phyloP scores from a whole-genome alignment of 2,329 filamentous ascomycete species.

The Claviceps maximensis region DNA sequence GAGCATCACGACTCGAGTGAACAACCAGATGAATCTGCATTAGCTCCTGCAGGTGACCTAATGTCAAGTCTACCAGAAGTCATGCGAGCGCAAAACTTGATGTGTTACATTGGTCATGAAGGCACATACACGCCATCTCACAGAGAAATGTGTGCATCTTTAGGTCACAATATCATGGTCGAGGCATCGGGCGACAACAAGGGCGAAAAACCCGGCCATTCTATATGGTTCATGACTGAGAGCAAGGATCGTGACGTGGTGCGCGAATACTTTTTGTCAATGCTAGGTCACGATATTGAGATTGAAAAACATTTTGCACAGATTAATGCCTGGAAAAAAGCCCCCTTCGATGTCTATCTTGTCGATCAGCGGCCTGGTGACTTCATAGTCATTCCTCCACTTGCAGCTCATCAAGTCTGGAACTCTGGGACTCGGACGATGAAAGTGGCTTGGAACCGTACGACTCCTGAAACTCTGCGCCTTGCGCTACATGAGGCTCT shows the following conservation, averaged over 20 bases:
- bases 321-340: constrained; percentile 88
- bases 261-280: constrained; percentile 85
- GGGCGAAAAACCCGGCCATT: constrained; percentile 73
- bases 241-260: constrained; percentile 83
- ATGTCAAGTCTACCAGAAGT: constrained; percentile 82
- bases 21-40: constrained; percentile 38
- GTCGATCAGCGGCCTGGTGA: constrained; percentile 86
- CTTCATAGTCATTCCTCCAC: constrained; percentile 82
- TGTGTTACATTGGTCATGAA: constrained; percentile 97
- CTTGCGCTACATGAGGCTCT: constrained; percentile 77
- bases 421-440: constrained; percentile 91
- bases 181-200: constrained; percentile 64
- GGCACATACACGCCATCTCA: constrained; percentile 94
- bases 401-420: constrained; percentile 96
- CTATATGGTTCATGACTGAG: constrained; percentile 98
- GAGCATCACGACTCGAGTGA: constrained; percentile 23
- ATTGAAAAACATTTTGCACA: constrained; percentile 96
- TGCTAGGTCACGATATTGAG: constrained; percentile 90
- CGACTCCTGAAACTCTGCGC: constrained; percentile 80
- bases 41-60: constrained; percentile 70
- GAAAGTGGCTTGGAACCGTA: constrained; percentile 97
- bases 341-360: constrained; percentile 83
- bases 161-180: constrained; percentile 98
- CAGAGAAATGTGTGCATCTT: constrained; percentile 90
- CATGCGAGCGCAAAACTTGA: constrained; percentile 91